phyloP scores from a whole-genome alignment of 2,329 filamentous ascomycete species.

The Periconia digitata region DNA sequence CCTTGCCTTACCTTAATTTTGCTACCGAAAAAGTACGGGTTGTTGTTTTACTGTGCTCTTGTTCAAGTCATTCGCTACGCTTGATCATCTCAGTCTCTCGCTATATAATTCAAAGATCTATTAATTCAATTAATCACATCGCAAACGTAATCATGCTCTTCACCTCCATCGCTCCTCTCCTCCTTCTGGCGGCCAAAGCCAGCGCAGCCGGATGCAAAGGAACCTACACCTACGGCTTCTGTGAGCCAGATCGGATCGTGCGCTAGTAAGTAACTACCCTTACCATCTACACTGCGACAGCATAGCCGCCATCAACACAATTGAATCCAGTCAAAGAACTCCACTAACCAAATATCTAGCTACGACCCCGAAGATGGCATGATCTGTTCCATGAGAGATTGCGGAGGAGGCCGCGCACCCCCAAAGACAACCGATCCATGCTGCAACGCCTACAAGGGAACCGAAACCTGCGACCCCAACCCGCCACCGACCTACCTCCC shows the following conservation, averaged over 20 bases:
- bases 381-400: conserved; percentile 66
- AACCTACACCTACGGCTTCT: not conserved
- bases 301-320: too few relatives aligned
- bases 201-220: not conserved
- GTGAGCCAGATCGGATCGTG: not conserved
- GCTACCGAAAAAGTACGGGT: not conserved
- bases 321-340: not conserved
- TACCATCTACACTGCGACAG: not conserved
- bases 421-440: conserved; percentile 65
- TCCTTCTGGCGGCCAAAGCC: not conserved
- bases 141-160: not conserved
- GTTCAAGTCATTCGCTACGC: not conserved
- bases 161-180: not conserved
- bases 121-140: not conserved
- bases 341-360: not conserved
- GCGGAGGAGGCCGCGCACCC: conserved; percentile 66
- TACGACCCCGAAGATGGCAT: conserved; percentile 66
- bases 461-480: conserved; percentile 28
- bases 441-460: conserved; percentile 59
- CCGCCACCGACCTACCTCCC: conserved; percentile 53
- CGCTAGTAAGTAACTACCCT: not conserved
- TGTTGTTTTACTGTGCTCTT: not conserved
- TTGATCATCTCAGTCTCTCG: not conserved
- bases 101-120: not conserved
- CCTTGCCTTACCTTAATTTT: not conserved